A percentile compares a stretch with the other conserved stretches of the same genome.
These are phyloP conservation scores for Cyberlindnera saturnus DNA, from an alignment of 805 yeast genomes.

Conservation along the genomic window DNA sequence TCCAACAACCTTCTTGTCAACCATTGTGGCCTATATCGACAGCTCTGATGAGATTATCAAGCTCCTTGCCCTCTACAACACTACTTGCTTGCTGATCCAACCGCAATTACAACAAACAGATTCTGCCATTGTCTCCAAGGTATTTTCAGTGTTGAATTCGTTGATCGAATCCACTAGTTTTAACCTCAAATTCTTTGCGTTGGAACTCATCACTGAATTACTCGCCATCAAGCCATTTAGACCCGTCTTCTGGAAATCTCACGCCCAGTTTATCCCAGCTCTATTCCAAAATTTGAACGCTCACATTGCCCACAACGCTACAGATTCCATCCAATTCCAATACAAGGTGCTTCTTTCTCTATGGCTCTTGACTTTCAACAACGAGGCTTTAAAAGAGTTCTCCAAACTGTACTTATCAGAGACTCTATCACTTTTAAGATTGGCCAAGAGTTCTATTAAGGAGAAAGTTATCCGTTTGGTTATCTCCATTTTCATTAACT, in stretches of 20 bases:
- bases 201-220: constrained; percentile 61
- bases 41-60: constrained; percentile 52
- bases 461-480: constrained; percentile 86
- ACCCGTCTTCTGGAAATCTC: constrained; percentile 36
- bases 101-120: constrained; percentile 11
- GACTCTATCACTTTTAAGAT: constrained; percentile 36
- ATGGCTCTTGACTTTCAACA: constrained; percentile 82
- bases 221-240: constrained; percentile 51
- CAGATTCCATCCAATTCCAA: constrained; percentile 55
- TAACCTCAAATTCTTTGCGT: constrained; percentile 53
- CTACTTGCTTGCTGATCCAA: constrained; percentile 42
- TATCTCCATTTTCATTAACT: constrained; percentile 65
- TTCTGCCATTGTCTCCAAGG: constrained; percentile 17
- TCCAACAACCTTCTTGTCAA: constrained; percentile 23
- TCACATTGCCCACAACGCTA: constrained; percentile 25
- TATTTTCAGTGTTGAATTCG: constrained; percentile 11
- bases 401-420: constrained; percentile 47
- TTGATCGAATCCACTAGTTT: constrained; percentile 31
- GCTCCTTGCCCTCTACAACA: constrained; percentile 48
- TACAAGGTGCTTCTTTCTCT: constrained; percentile 71
- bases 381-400: constrained; percentile 42
- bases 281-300: constrained; percentile 38
- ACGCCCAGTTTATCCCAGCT: constrained; percentile 39
- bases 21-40: constrained; percentile 46
- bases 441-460: constrained; percentile 79